Evolutionary conservation across 2,329 filamentous ascomycete species (phyloP), one percentile per base, ranked within the genome.

Genomic region (Phaeosphaeria sp.): DNA sequence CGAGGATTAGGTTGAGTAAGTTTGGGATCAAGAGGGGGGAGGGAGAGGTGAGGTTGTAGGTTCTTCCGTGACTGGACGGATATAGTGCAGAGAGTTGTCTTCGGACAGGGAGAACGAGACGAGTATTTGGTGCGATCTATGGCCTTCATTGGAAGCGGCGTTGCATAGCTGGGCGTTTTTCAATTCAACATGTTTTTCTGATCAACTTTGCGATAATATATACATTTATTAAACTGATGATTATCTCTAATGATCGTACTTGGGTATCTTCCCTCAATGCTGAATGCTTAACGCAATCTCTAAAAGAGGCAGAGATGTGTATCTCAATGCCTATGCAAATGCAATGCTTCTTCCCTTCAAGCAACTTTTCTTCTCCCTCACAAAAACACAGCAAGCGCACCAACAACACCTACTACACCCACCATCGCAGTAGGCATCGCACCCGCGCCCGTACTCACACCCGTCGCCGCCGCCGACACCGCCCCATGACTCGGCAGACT

Each of bases 1-100:
- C 93, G 7, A 86, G 94, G 62, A 87, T 97, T 60, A 91, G 92
- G 81, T 87, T 90, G 80, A 84, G 87, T 61, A 98, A 98, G 82
- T 81, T 97, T 56, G 91, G 92, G 0, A 74, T 87, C 51, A 71
- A 62, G 65, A 72, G 53, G 53, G 63, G 51, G 36, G 58, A 24
- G 17, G 46, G 24, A 1, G 8, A 49, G 46, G 46, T 30, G 15
- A 49, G 46, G n/a, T 49, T 36, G 46, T 49, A 18, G 22, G 21
- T 21, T 18, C 15, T 49, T 8, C 13, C 33, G 21, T 27, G 24
- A 24, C 6, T 40, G 6, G 36, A 5, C 17, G n/a, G n/a, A n/a
- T n/a, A n/a, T n/a, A n/a, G n/a, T 40, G 36, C 4, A 40, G 36
- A 40, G 36, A 40, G 17, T 5, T 40, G 36, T 40, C n/a, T 40